phyloP scores from a whole-genome alignment of 768 basidiomycete genomes.

The Trametes meyenii region DNA sequence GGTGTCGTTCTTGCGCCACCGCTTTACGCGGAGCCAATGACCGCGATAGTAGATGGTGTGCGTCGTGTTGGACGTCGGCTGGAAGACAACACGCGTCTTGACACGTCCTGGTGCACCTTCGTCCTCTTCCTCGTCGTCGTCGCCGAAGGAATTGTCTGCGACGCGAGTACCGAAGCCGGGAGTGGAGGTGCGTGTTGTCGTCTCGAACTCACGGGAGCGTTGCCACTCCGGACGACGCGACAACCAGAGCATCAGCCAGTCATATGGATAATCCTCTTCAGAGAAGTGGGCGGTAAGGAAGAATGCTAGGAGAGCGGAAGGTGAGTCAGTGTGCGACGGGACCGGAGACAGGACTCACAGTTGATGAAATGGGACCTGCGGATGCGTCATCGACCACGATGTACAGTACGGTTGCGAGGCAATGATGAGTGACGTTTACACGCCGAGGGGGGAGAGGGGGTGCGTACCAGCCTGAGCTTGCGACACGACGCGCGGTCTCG shows the following conservation, averaged over 20 bases:
- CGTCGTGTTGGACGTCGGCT: slow-evolving; percentile 85
- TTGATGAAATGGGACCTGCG: slow-evolving; percentile 83
- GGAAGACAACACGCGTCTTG: slow-evolving; percentile 84
- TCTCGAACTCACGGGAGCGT: slow-evolving; percentile 86
- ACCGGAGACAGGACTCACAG: slow-evolving; percentile 52
- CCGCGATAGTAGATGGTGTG: slow-evolving; percentile 87
- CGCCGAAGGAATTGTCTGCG: slow-evolving; percentile 59
- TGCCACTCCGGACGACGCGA: slow-evolving; percentile 88
- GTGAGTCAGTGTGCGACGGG: slow-evolving; percentile 17
- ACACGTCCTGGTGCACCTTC: slow-evolving; percentile 60
- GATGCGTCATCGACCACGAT: slow-evolving; percentile 9
- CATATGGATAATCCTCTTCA: slow-evolving; percentile 88
- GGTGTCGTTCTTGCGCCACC: slow-evolving; percentile 69
- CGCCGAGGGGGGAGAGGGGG: slow-evolving; percentile 1
- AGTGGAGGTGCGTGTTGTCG: slow-evolving; percentile 74
- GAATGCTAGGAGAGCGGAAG: slow-evolving; percentile 32
- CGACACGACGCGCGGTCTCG: slow-evolving; percentile 80
- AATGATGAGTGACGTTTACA: slow-evolving; percentile 16
- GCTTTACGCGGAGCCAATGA: slow-evolving; percentile 79
- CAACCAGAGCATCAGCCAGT: slow-evolving; percentile 92
- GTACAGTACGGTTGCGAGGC: slow-evolving; percentile 19
- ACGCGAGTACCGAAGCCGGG: slow-evolving; percentile 55
- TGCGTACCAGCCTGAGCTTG: slow-evolving; percentile 78
- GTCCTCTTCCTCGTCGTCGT: slow-evolving; percentile 55
- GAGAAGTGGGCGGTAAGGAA: slow-evolving; percentile 91